These are phyloP conservation scores for Solanum neorickii DNA, from an alignment of 257 asterid species.

Conservation along the genomic window DNA sequence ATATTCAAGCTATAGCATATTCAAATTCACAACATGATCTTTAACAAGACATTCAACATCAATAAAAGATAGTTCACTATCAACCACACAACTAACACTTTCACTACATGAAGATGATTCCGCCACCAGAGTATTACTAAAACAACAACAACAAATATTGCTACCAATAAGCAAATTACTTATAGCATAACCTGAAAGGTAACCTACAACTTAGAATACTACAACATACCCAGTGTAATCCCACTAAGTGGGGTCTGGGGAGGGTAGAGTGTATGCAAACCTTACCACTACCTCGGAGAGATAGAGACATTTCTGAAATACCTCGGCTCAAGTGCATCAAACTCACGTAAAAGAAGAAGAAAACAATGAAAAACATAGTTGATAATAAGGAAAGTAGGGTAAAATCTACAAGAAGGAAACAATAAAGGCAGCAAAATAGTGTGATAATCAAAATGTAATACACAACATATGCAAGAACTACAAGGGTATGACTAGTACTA, in stretches of 20 bases:
- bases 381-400: background rate
- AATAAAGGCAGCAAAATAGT: background rate
- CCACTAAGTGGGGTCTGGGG: background rate
- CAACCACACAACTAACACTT: background rate
- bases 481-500: background rate
- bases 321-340: background rate
- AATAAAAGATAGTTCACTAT: background rate
- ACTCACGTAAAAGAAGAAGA: background rate
- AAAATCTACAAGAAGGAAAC: background rate
- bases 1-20: background rate
- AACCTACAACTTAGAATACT: background rate
- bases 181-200: background rate
- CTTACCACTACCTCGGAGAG: background rate
- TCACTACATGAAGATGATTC: background rate
- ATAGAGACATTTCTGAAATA: background rate
- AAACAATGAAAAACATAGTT: background rate
- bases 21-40: background rate
- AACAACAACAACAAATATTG: background rate
- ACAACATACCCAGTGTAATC: background rate
- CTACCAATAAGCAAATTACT: background rate
- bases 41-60: background rate
- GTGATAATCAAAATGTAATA: too few species aligned
- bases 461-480: background rate
- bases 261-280: background rate
- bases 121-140: background rate